These are phyloP conservation scores for Fusarium keratoplasticum DNA, from an alignment of 2,329 filamentous ascomycete species.

Conservation along the genomic window DNA sequence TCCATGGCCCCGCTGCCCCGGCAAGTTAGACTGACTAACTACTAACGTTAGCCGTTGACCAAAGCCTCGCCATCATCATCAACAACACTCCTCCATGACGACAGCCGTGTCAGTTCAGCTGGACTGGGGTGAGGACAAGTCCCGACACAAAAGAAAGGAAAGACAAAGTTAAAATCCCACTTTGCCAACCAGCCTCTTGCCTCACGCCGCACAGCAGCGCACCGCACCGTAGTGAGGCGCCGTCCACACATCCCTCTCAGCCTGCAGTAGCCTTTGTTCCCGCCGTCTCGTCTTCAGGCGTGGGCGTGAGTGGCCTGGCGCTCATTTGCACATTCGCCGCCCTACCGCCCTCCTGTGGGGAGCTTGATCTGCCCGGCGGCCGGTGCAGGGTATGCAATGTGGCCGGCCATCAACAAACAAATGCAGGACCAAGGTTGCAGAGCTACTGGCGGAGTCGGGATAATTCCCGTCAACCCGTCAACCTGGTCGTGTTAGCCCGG, in stretches of 20 bases:
- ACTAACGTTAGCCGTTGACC: background rate
- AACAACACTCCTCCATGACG: slow-evolving; percentile 18
- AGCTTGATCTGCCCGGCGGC: background rate
- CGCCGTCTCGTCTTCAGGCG: background rate
- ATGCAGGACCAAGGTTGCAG: slow-evolving; percentile 1
- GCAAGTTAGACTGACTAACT: background rate
- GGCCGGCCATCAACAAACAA: background rate
- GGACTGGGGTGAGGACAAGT: slow-evolving; percentile 21
- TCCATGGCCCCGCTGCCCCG: background rate
- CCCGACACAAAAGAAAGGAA: slow-evolving; percentile 2
- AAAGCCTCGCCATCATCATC: slow-evolving; percentile 3
- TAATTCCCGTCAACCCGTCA: slow-evolving; percentile 31
- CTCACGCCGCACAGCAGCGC: background rate
- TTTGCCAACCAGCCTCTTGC: background rate
- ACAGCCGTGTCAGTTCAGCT: slow-evolving; percentile 39
- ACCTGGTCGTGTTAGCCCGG: slow-evolving; percentile 6
- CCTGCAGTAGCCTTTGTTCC: background rate
- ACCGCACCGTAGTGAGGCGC: background rate
- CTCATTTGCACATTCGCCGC: background rate
- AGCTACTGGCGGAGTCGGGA: slow-evolving; percentile 25
- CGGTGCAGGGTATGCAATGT: background rate
- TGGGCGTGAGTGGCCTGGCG: background rate
- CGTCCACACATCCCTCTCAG: background rate
- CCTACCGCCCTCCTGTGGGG: background rate
- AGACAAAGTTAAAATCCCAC: background rate